These are phyloP conservation scores for Rhizopus arrhizus DNA, from an alignment of 371 early-diverging fungal genomes.

Conservation along the genomic window DNA sequence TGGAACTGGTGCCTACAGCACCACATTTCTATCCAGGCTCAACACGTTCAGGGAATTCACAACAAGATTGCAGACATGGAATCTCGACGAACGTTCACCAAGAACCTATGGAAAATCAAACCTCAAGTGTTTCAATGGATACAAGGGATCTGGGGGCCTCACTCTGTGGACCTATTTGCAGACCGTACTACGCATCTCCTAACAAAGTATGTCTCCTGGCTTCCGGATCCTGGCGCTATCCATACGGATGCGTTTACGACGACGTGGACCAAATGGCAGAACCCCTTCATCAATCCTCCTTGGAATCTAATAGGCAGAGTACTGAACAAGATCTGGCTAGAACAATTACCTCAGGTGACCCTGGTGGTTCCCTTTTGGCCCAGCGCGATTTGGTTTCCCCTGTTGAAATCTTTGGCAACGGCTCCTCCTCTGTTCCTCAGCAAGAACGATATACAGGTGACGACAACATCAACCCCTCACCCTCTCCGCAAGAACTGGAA, in stretches of 20 bases:
- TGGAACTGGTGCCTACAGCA: slow-evolving; percentile 11
- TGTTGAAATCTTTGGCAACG: slow-evolving; percentile 10
- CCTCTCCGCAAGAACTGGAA: not conserved
- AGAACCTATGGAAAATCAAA: slow-evolving; percentile 18
- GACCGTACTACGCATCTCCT: slow-evolving; percentile 20
- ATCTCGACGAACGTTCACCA: slow-evolving; percentile 12
- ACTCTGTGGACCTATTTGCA: slow-evolving; percentile 30
- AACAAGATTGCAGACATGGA: slow-evolving; percentile 20
- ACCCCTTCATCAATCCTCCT: not conserved
- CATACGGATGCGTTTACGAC: not conserved
- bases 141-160: slow-evolving; percentile 13
- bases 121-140: slow-evolving; percentile 9
- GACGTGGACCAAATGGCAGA: not conserved
- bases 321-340: not conserved
- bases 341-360: slow-evolving; percentile 22
- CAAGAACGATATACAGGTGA: not conserved
- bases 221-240: slow-evolving; percentile 11
- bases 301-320: not conserved
- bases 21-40: slow-evolving; percentile 3
- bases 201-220: slow-evolving; percentile 24
- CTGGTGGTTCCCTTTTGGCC: slow-evolving; percentile 25
- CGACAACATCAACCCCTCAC: no score
- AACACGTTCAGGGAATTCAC: slow-evolving; percentile 1
- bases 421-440: not conserved
- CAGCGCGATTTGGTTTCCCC: slow-evolving; percentile 25